phyloP scores from a whole-genome alignment of 1,284 basidiomycete species.

The Ceratobasidium sp. region DNA sequence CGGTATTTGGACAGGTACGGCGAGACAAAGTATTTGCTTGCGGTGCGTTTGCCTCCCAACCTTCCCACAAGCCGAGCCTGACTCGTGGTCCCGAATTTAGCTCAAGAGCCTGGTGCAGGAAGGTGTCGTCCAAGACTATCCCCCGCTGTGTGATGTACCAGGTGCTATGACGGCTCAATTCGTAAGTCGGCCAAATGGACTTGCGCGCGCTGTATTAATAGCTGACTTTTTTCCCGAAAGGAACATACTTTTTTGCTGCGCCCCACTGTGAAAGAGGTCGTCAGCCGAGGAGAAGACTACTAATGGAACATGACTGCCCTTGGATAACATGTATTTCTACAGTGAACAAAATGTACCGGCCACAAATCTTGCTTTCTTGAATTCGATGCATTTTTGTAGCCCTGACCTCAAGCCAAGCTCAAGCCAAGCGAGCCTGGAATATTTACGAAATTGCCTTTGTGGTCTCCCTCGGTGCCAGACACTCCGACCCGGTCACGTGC shows the following conservation, averaged over 20 bases:
- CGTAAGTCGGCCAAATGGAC: slow-evolving; percentile 60
- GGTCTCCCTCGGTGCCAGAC: neutral
- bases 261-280: slow-evolving; percentile 94
- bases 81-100: slow-evolving; percentile 59
- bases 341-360: neutral
- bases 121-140: slow-evolving; percentile 92
- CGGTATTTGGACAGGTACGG: slow-evolving; percentile 93
- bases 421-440: neutral
- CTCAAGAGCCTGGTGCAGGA: slow-evolving; percentile 90
- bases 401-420: neutral
- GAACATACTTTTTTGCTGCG: slow-evolving; percentile 94
- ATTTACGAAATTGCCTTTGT: neutral
- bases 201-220: no score
- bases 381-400: neutral
- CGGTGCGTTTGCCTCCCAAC: slow-evolving; percentile 64
- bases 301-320: slow-evolving; percentile 53
- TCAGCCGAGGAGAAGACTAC: slow-evolving; percentile 94
- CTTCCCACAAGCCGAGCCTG: slow-evolving; percentile 15
- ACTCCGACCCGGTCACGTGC: neutral
- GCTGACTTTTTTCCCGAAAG: slow-evolving; percentile 55
- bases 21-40: slow-evolving; percentile 95
- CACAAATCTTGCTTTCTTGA: neutral
- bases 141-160: slow-evolving; percentile 85
- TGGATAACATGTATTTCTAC: slow-evolving; percentile 10
- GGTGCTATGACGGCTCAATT: slow-evolving; percentile 95